Percentiles rank a stretch among this genome's conserved stretches.
Evolutionary conservation across 2,329 filamentous ascomycete species (phyloP).

Genomic region (Pestalotiopsis sp.): DNA sequence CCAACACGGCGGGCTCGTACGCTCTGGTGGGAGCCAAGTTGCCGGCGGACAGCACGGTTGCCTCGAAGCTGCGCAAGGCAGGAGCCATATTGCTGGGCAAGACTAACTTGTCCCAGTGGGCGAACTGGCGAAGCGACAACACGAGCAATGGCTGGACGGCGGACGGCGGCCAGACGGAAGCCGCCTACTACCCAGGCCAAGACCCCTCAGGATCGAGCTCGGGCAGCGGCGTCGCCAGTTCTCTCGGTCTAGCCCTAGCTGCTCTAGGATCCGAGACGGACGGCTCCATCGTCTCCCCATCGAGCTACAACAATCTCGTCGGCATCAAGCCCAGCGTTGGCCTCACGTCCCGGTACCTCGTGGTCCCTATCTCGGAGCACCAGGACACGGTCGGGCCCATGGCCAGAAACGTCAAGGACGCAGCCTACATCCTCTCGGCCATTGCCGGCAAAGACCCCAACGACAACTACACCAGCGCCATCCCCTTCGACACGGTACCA

Average conservation of each 20-base stretch:
- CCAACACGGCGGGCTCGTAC: constrained; percentile 66
- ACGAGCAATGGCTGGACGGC: constrained; percentile 66
- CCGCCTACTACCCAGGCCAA: constrained; percentile 62
- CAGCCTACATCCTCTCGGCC: constrained; percentile 61
- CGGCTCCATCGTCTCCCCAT: constrained; percentile 63
- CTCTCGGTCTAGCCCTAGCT: constrained; percentile 61
- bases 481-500: constrained; percentile 56
- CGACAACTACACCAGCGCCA: constrained; percentile 67
- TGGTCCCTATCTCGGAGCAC: constrained; percentile 66
- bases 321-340: constrained; percentile 71
- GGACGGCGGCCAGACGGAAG: constrained; percentile 63
- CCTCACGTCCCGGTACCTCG: constrained; percentile 61
- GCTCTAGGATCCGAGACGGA: constrained; percentile 64
- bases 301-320: constrained; percentile 58
- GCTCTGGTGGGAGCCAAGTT: constrained; percentile 62
- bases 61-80: constrained; percentile 59
- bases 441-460: constrained; percentile 63
- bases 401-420: constrained; percentile 66
- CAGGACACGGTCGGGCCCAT: constrained; percentile 71
- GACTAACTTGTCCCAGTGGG: constrained; percentile 67
- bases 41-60: constrained; percentile 59
- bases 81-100: constrained; percentile 70
- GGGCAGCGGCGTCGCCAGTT: constrained; percentile 62
- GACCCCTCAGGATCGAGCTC: constrained; percentile 65
- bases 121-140: constrained; percentile 61